phyloP scores from a whole-genome alignment of 805 yeast genomes.

The Kluyveromyces starmeri region DNA sequence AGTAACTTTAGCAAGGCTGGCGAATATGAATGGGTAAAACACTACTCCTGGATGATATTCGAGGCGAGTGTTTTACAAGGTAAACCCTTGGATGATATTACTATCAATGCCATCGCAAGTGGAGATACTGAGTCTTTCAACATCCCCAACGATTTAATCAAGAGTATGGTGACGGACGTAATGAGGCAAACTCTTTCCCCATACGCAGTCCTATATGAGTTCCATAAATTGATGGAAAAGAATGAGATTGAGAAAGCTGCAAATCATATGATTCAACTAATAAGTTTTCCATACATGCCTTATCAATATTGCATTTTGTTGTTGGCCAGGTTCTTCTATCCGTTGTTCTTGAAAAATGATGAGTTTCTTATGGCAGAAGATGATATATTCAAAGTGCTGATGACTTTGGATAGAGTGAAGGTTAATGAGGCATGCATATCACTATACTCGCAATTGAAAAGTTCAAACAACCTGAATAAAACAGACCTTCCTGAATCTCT shows the following conservation, averaged over 20 bases:
- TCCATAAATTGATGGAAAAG: conserved; percentile 30
- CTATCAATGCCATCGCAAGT: conserved; percentile 42
- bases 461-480: conserved; percentile 4
- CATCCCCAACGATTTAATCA: conserved; percentile 23
- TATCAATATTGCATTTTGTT: conserved; percentile 21
- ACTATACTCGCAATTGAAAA: conserved; percentile 5
- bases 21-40: conserved; percentile 41
- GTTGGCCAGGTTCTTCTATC: conserved; percentile 21
- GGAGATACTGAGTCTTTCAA: conserved; percentile 24
- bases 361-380: conserved; percentile 16
- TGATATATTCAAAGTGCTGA: conserved; percentile 16
- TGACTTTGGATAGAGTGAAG: conserved; percentile 13
- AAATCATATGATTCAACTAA: conserved; percentile 15
- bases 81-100: conserved; percentile 45
- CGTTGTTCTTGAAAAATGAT: conserved; percentile 16
- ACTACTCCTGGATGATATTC: conserved; percentile 51
- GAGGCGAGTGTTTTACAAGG: conserved; percentile 49
- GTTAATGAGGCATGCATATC: conserved; percentile 6
- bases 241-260: conserved; percentile 21
- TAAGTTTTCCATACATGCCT: conserved; percentile 25
- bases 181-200: conserved; percentile 65
- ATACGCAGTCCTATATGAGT: conserved; percentile 52
- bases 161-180: conserved; percentile 39
- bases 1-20: conserved; percentile 57
- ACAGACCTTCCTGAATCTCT: conserved; percentile 13